Evolutionary conservation across 2,329 filamentous ascomycete genomes (phyloP), one percentile per base, ranked within the genome.

Genomic region (Monosporascus cannonballus): DNA sequence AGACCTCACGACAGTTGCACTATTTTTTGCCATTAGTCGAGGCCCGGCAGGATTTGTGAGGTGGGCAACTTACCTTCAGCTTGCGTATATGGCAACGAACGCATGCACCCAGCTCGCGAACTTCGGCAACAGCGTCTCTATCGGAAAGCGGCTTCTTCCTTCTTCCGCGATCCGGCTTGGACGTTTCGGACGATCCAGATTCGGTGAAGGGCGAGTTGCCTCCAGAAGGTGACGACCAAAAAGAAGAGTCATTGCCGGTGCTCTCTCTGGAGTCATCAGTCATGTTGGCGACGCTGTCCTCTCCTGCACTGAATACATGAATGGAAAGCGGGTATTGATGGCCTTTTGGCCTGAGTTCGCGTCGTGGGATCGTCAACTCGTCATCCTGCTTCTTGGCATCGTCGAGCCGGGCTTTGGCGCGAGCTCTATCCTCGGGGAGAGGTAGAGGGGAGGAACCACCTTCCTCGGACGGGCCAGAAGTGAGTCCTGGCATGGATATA

Each of bases 131-230:
- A n/a, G 42, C 42, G 22, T 46, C 42, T 27, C 42, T 25, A n/a
- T 46, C 42, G 25, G 20, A 14, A n/a, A 46, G 42, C 17, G 42
- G 42, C 42, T n/a, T 17, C 5, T 27, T 25, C 17, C 42, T 22
- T n/a, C 24, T 46, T 46, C 42, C 42, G n/a, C 42, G 42, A 27
- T 46, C 42, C 42, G 42, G 42, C 42, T 27, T 46, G 4, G 42
- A 46, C 6, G n/a, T n/a, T 17, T 46, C 42, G 22, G 42, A 46
- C 24, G 42, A 46, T 46, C 42, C 42, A 18, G 42, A 22, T 46
- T 46, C 42, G 42, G 42, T 46, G 42, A 46, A 46, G n/a, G 42
- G 42, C 22, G 42, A 46, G 42, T 46, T 46, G 22, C 42, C 42
- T n/a, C 42, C 42, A 4, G 42, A 46, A n/a, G 42, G 25, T 17